Evolutionary conservation across 2,329 filamentous ascomycete genomes (phyloP), one percentile per base, ranked within the genome.

Genomic region (Diaporthe vaccinii): DNA sequence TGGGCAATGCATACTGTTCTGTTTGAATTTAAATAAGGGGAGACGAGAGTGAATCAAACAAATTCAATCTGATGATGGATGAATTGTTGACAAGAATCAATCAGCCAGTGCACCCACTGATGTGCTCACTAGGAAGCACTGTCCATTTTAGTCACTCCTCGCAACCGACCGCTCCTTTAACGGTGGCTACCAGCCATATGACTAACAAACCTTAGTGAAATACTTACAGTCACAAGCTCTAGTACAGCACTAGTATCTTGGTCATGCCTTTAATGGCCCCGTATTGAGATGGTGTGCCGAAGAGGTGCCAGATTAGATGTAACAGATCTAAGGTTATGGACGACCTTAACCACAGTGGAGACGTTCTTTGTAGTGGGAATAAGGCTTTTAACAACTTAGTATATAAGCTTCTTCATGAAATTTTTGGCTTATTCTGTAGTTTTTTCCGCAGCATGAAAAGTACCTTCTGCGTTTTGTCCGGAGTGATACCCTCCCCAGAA

Each of bases 121-220:
- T 36, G 22, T 14, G 17, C 6, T 53, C 31, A 68, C 46, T 68
- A 53, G 44, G 44, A 51, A 39, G 46, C 46, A 53, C 22, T 68
- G 46, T 25, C 31, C 62, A 34, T 22, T 46, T 25, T 68, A 68
- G 62, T 68, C 62, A 68, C 62, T 34, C 22, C 22, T 10, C 46
- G 39, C 4, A 22, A n/a, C 14, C 3, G n/a, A 39, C n/a, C 31
- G 28, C 31, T n/a, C 25, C 31, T 14, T 68, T 22, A 10, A 36
- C 39, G 39, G 4, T 39, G 28, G 14, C 20, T 22, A 53, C 46
- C 62, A 39, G 22, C 1, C 44, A 8, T 17, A 22, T 14, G 25
- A 49, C 61, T 49, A 34, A 17, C 28, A 49, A n/a, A 34, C 3
- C 10, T 46, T 65, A 22, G 2, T 25, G 36, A 31, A 4, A 62